Conservation (phyloP, 148 eudicot genomes). For the Limonium bicolor region DNA sequence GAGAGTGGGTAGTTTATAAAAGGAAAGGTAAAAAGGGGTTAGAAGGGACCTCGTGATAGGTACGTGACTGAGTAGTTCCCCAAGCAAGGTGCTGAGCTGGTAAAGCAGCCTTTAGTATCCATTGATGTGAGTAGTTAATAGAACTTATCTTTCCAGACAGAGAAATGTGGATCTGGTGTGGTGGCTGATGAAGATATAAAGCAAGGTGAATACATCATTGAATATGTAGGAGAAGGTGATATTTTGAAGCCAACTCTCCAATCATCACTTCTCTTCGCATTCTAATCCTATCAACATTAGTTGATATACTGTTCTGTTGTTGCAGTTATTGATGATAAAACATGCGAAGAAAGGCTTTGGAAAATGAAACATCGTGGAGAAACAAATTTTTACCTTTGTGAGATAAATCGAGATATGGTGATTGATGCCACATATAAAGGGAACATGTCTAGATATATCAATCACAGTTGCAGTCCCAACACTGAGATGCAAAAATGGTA, state of each 20-base stretch:
- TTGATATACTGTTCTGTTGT: neutral
- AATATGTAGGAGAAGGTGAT: constrained; percentile 98
- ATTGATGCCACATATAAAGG: constrained; percentile 98
- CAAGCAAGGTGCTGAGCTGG: too few species aligned
- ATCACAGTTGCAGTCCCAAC: constrained; percentile 95
- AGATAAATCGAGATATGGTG: constrained; percentile 96
- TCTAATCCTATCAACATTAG: neutral
- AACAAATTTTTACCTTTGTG: constrained; percentile 94
- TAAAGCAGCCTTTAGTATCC: too few species aligned
- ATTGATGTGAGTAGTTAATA: too few species aligned
- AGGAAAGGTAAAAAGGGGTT: too few species aligned
- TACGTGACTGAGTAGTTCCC: too few species aligned
- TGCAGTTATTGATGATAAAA: constrained; percentile 98
- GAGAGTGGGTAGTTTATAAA: too few species aligned
- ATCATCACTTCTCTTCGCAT: neutral
- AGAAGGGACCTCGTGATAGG: too few species aligned
- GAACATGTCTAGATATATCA: constrained; percentile 97
- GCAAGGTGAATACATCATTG: constrained; percentile 83
- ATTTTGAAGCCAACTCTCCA: neutral
- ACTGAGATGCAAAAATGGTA: constrained; percentile 99
- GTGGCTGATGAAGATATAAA: constrained; percentile 94
- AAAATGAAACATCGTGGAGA: constrained; percentile 87
- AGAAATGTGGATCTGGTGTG: constrained; percentile 94
- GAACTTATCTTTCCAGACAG: constrained; percentile 76
- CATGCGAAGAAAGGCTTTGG: constrained; percentile 97